Evolutionary conservation across 1,139 yeast species (phyloP).

Genomic region (Schizosaccharomyces versatilis): DNA sequence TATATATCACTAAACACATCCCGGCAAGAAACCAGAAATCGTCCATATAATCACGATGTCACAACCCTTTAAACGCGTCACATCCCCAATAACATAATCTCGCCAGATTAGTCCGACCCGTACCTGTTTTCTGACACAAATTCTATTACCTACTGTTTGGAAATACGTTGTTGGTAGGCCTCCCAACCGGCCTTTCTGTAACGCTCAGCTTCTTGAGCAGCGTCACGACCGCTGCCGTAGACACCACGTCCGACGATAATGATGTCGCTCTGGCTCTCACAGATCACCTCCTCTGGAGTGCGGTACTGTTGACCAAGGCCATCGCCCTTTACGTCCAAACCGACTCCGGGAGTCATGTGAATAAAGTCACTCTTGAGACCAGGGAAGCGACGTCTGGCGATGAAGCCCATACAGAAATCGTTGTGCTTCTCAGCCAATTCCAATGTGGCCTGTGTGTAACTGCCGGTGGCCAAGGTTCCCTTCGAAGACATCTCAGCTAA

Average conservation of each 20-base stretch:
- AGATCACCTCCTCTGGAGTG: conserved; percentile 63
- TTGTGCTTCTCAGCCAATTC: conserved; percentile 74
- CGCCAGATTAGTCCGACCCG: no score
- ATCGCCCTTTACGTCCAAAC: conserved; percentile 79
- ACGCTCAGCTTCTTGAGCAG: conserved; percentile 63
- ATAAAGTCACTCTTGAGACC: conserved; percentile 78
- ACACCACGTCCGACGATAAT: conserved; percentile 94
- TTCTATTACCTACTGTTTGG: neutral
- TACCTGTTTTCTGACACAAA: neutral
- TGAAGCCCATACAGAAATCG: conserved; percentile 85
- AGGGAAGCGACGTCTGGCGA: conserved; percentile 34
- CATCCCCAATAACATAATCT: no score
- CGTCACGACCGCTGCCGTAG: conserved; percentile 89
- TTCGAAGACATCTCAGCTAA: conserved; percentile 85
- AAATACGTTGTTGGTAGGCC: conserved; percentile 8
- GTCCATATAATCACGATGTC: no score
- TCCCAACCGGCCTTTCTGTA: conserved; percentile 29
- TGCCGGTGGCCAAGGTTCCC: conserved; percentile 84
- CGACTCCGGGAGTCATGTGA: conserved; percentile 95
- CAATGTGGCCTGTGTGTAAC: conserved; percentile 65
- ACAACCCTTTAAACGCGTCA: no score
- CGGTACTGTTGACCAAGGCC: conserved; percentile 90
- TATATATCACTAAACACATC: no score
- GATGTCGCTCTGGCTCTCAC: conserved; percentile 59
- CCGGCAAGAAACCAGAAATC: no score